phyloP scores from a whole-genome alignment of 2,329 filamentous ascomycete genomes.

The Pseudogymnoascus sp. region DNA sequence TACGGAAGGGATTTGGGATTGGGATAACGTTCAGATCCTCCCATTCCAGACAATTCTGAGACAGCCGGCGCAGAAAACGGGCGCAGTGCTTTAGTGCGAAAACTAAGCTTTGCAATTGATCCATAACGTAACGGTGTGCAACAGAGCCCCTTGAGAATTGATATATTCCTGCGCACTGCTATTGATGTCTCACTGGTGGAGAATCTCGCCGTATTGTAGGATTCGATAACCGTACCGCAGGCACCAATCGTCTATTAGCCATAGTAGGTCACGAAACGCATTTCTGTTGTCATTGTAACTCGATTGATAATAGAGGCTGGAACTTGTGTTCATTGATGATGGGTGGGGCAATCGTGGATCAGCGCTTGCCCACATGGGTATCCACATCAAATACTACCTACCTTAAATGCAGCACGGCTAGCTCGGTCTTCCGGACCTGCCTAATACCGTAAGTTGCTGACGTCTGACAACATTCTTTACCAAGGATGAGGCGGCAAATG shows the following conservation, averaged over 20 bases:
- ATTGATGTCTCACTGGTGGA: not conserved
- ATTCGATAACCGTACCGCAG: not conserved
- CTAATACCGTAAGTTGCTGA: not conserved
- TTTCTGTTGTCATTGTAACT: not conserved
- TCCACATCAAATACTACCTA: not conserved
- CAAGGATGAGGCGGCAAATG: not conserved
- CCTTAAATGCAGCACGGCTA: not conserved
- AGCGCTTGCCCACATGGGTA: not conserved
- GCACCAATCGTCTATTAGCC: not conserved
- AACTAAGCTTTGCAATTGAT: not conserved
- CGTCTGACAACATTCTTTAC: not conserved
- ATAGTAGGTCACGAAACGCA: not conserved
- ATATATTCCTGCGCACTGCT: not conserved
- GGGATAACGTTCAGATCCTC: conserved; percentile 47
- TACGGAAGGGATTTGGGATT: conserved; percentile 69
- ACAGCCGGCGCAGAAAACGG: not conserved
- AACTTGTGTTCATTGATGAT: not conserved
- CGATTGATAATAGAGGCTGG: not conserved
- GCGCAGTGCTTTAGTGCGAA: not conserved
- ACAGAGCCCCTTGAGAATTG: not conserved
- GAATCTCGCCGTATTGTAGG: not conserved
- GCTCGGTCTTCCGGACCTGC: not conserved
- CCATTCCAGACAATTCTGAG: not conserved
- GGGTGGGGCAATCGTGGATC: not conserved
- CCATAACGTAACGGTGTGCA: not conserved